Conservation (phyloP, 805 yeast genomes). For the Isabelozyma gotoi region DNA sequence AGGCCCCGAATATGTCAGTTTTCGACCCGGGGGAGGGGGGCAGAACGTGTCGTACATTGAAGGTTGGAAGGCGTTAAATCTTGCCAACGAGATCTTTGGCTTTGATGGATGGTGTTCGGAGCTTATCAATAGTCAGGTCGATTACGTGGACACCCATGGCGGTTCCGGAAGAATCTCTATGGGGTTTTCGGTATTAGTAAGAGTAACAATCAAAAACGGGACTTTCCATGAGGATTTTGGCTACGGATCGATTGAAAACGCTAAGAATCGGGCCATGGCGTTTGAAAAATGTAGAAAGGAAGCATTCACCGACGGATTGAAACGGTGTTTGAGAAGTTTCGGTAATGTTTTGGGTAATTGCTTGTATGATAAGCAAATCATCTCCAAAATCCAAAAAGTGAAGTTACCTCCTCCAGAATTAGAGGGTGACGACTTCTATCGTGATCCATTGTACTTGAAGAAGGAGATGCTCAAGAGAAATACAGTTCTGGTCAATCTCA, state of each 20-base stretch:
- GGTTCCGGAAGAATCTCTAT: constrained; percentile 53
- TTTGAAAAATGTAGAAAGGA: constrained; percentile 80
- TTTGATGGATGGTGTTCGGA: constrained; percentile 84
- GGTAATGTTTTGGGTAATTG: constrained; percentile 83
- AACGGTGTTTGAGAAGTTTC: constrained; percentile 75
- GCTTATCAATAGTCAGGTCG: constrained; percentile 62
- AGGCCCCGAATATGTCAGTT: constrained; percentile 79
- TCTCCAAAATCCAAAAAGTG: constrained; percentile 49
- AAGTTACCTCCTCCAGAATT: constrained; percentile 29
- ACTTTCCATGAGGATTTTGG: constrained; percentile 80
- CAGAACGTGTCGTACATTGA: constrained; percentile 69
- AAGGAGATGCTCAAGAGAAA: constrained; percentile 21
- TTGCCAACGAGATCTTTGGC: constrained; percentile 82
- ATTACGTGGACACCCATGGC: constrained; percentile 64
- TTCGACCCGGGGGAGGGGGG: constrained; percentile 74
- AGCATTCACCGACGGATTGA: constrained; percentile 82
- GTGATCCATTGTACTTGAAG: constrained; percentile 34
- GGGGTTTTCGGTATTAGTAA: constrained; percentile 69
- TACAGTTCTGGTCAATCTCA: constrained; percentile 2
- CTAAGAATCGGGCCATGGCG: constrained; percentile 68
- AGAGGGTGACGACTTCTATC: constrained; percentile 30
- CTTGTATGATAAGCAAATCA: constrained; percentile 71
- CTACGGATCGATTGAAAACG: constrained; percentile 70
- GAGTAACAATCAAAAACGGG: constrained; percentile 77
- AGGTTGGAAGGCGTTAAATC: constrained; percentile 79